Percentiles rank a stretch among this genome's conserved stretches.
phyloP scores from a whole-genome alignment of 768 basidiomycete genomes.

The Pleurotus djamor region DNA sequence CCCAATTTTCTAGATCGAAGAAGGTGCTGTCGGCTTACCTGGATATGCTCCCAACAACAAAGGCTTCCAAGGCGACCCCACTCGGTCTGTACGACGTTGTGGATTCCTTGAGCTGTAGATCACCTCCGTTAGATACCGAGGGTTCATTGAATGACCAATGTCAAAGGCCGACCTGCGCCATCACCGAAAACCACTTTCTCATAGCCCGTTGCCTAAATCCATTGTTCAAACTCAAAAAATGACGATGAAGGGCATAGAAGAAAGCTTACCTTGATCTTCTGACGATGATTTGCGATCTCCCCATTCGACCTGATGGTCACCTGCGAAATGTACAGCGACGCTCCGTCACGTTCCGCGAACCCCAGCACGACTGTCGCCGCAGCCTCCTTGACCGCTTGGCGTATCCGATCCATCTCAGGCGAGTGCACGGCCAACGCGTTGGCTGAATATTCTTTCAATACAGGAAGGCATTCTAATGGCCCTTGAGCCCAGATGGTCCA shows the following conservation, averaged over 20 bases:
- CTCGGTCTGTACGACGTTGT: slow-evolving; percentile 24
- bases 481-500: slow-evolving; percentile 28
- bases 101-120: slow-evolving; percentile 21
- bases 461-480: slow-evolving; percentile 17
- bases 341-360: slow-evolving; percentile 25
- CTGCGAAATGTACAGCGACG: slow-evolving; percentile 22
- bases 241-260: too few species aligned
- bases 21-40: slow-evolving; percentile 7
- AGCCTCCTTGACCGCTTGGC: slow-evolving; percentile 22
- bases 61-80: slow-evolving; percentile 22
- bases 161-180: slow-evolving; percentile 15
- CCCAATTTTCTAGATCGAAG: neutral
- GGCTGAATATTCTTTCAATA: slow-evolving; percentile 24
- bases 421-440: slow-evolving; percentile 25
- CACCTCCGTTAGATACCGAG: neutral
- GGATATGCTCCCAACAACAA: slow-evolving; percentile 27
- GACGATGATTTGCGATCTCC: slow-evolving; percentile 23
- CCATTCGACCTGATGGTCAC: slow-evolving; percentile 22
- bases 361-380: slow-evolving; percentile 23
- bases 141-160: neutral
- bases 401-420: slow-evolving; percentile 25
- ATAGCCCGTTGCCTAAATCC: slow-evolving; percentile 23
- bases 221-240: too few species aligned
- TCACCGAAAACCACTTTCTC: slow-evolving; percentile 28
- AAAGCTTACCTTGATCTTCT: slow-evolving; percentile 23